Percentiles rank a stretch among this genome's conserved stretches.
These are phyloP conservation scores for Heteromeles arbutifolia DNA, from an alignment of 306 rosid species.

Conservation along the genomic window DNA sequence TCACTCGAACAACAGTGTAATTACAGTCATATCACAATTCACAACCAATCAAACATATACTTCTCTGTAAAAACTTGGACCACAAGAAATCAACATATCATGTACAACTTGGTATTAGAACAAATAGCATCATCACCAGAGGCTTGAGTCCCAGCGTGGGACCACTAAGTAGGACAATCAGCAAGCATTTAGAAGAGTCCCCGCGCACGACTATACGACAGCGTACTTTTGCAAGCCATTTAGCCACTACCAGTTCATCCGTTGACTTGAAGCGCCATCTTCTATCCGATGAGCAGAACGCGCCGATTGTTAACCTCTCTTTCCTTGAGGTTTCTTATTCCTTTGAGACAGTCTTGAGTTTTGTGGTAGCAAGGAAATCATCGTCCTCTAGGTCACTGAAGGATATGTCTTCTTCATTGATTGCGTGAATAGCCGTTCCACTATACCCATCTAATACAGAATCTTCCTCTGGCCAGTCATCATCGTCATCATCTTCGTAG, in stretches of 20 bases:
- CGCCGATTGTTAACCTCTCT: neutral
- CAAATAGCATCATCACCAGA: slow-evolving; percentile 13
- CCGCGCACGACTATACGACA: neutral
- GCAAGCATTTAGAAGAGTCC: neutral
- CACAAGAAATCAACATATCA: slow-evolving; percentile 27
- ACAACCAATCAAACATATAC: slow-evolving; percentile 21
- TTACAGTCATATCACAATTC: slow-evolving; percentile 21
- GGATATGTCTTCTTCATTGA: too few relatives aligned
- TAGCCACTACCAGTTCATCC: neutral
- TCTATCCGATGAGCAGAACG: slow-evolving; percentile 12
- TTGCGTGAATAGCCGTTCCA: too few relatives aligned
- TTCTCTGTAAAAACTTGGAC: slow-evolving; percentile 16
- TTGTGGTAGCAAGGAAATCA: too few relatives aligned
- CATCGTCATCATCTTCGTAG: too few relatives aligned
- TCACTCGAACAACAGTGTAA: slow-evolving; percentile 5
- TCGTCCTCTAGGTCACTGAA: too few relatives aligned
- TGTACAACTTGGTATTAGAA: slow-evolving; percentile 36
- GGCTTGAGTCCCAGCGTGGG: neutral
- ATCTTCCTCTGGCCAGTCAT: too few relatives aligned
- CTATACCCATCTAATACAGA: too few relatives aligned
- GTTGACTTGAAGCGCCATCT: slow-evolving; percentile 8
- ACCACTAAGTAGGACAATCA: neutral
- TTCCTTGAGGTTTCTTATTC: too few relatives aligned
- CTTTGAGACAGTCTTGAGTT: too few relatives aligned
- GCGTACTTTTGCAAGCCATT: neutral